Evolutionary conservation across 495 filamentous ascomycete genomes (phyloP).

Genomic region (Aspergillus nanangensis): DNA sequence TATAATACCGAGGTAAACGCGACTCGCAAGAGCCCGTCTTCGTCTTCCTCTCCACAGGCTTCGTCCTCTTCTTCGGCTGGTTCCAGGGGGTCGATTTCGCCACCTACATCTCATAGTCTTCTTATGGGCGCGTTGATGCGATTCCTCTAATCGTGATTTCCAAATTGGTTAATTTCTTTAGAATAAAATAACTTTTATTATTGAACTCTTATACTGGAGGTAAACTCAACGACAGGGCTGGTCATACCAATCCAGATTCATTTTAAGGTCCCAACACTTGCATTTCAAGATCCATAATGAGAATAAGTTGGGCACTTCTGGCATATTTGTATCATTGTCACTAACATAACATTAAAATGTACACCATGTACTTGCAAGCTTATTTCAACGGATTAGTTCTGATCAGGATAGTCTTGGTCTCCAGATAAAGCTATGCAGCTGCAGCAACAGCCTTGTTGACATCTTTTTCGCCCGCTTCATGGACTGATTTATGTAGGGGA

Average conservation of each 20-base stretch:
- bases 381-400: constrained; percentile 15
- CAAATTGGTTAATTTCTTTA: no score
- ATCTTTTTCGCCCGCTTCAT: constrained; percentile 47
- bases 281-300: no score
- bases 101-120: not conserved
- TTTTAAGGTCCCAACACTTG: no score
- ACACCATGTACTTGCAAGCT: no score
- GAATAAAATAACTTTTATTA: no score
- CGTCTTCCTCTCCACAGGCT: constrained; percentile 4
- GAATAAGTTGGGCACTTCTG: no score
- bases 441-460: constrained; percentile 54
- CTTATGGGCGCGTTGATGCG: not conserved
- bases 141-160: no score
- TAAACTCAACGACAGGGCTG: no score
- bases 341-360: no score
- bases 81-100: not conserved
- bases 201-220: no score
- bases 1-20: constrained; percentile 29
- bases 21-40: constrained; percentile 18
- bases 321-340: no score
- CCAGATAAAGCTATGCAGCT: constrained; percentile 50
- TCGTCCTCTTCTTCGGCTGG: not conserved
- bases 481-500: constrained; percentile 18
- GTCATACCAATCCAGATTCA: no score
- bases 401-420: constrained; percentile 43